These are phyloP conservation scores for Acanthamoeba royreba DNA, from an alignment of 208 protist species.

Conservation along the genomic window DNA sequence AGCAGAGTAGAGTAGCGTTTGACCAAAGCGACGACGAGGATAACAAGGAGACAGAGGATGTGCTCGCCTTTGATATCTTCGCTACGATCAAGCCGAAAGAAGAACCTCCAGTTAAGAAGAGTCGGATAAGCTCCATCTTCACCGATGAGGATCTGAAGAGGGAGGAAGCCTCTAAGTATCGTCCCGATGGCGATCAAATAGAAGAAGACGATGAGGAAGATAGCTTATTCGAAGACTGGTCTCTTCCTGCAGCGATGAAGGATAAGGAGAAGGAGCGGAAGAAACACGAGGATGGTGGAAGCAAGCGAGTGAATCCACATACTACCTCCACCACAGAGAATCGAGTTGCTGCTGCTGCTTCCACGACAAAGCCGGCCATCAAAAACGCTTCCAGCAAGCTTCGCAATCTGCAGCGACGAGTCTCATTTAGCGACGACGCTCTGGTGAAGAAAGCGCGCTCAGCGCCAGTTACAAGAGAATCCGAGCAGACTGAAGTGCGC, in stretches of 20 bases:
- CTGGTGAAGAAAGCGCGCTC: too few relatives aligned
- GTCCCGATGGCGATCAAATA: neutral
- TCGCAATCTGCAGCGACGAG: neutral
- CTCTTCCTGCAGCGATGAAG: neutral
- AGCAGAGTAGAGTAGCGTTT: neutral
- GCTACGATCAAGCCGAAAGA: too few relatives aligned
- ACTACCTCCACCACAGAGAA: too few relatives aligned
- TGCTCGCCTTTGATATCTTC: too few relatives aligned
- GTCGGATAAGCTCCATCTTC: neutral
- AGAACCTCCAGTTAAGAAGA: neutral
- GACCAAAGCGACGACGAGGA: too few relatives aligned
- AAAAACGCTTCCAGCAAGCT: neutral
- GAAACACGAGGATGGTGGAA: neutral
- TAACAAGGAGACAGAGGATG: too few relatives aligned
- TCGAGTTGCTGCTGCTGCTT: too few relatives aligned
- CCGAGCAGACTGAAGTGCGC: too few relatives aligned
- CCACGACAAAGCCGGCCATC: neutral
- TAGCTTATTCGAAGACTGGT: neutral
- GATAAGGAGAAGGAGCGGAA: neutral
- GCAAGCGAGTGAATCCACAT: too few relatives aligned
- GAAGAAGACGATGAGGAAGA: neutral
- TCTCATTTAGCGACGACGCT: neutral
- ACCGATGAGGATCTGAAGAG: neutral
- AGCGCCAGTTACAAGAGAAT: too few relatives aligned
- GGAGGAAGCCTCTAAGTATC: neutral